Conservation (phyloP, 2,329 filamentous ascomycete species). For the Curvularia sp. region DNA sequence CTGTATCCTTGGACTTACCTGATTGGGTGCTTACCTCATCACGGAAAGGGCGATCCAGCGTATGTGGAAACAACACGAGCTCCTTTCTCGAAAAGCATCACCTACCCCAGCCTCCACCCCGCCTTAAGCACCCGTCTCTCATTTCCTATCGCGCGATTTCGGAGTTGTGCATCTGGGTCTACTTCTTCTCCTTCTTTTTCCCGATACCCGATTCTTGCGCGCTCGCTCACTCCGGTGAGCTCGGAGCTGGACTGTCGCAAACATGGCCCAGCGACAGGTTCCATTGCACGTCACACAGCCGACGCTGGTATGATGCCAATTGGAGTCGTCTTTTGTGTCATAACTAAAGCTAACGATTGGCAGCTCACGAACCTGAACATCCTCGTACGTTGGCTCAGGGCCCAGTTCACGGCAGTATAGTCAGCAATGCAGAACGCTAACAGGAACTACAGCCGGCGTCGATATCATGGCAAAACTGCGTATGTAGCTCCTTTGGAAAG, state of each 20-base stretch:
- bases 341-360: slow-evolving; percentile 40
- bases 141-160: slow-evolving; percentile 49
- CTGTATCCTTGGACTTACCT: slow-evolving; percentile 14
- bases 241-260: slow-evolving; percentile 51
- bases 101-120: slow-evolving; percentile 35
- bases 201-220: slow-evolving; percentile 44
- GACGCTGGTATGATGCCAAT: slow-evolving; percentile 67
- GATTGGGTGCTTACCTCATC: slow-evolving; percentile 20
- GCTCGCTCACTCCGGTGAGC: slow-evolving; percentile 47
- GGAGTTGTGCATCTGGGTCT: slow-evolving; percentile 49
- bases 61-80: slow-evolving; percentile 36
- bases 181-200: slow-evolving; percentile 46
- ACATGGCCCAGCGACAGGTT: slow-evolving; percentile 78
- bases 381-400: slow-evolving; percentile 49
- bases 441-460: slow-evolving; percentile 62
- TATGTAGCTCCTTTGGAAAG: slow-evolving; percentile 56
- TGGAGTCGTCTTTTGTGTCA: slow-evolving; percentile 3
- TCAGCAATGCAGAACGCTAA: slow-evolving; percentile 39
- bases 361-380: slow-evolving; percentile 58
- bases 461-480: slow-evolving; percentile 88
- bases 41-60: slow-evolving; percentile 22
- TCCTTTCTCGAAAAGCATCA: slow-evolving; percentile 39
- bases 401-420: slow-evolving; percentile 23
- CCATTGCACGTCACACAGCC: slow-evolving; percentile 82
- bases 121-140: slow-evolving; percentile 41